Base-by-base conservation (phyloP, 2,329 filamentous ascomycete species). In the Aspergillus caelatus region DNA sequence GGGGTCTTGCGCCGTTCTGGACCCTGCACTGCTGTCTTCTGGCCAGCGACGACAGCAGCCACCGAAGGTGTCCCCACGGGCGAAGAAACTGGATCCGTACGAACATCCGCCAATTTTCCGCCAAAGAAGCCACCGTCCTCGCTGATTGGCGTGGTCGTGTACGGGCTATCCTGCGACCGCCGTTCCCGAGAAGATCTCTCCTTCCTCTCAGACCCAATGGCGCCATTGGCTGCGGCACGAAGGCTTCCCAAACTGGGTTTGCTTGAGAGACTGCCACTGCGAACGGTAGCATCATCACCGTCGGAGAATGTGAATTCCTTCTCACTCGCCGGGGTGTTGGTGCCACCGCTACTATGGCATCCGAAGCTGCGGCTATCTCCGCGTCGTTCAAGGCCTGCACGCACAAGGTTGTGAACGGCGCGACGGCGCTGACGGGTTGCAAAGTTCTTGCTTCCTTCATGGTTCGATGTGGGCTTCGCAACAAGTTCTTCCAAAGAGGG, bases 381-480 rank as follows among this genome's bases (percentile, higher is more conserved):
- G 62, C 94, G 92, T 64, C 95, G 91, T 74, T 93, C 92, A 67
- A 95, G 86, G 19, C 94, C 94, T 60, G 94, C 94, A 68, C 92
- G 91, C 65, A 97, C 92, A 57, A 99, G 86, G 75, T 93, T 97
- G 82, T 94, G 89, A 52, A 99, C 89, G 30, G 95, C 95, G 71
- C 91, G 93, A 68, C 94, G 93, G 64, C 95, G 93, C 73, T 96
- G 94, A 65, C 95, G 93, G 61, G 93, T 89, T 12, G 91, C 91
- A 80, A 99, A 99, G 83, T 99, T 99, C 87, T 97, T 83, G 88
- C 94, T 97, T 28, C 94, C 95, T 78, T 98, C 94, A 67, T 94
- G 88, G 81, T 93, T 97, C 69, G 92, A 89, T 10, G 94, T 98
- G 1, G 95, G 95, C 80, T 94, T 95, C 23, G 90, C 86, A 73